Evolutionary conservation across 2,329 filamentous ascomycete genomes (phyloP).

Genomic region (Sporothrix pseudoabietina): DNA sequence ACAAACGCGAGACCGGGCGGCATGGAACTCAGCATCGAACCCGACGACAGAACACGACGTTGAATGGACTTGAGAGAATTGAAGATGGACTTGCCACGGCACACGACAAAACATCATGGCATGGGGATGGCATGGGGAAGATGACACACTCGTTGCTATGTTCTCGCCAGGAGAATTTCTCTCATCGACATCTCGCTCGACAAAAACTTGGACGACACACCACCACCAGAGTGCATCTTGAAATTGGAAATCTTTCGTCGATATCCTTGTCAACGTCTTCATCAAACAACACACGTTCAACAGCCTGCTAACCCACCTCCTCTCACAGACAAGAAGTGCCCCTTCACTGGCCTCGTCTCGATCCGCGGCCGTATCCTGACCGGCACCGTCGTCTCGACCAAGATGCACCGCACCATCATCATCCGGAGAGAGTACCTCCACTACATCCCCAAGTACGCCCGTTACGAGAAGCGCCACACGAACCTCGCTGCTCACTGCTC

Average conservation of each 20-base stretch:
- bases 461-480: slow-evolving; percentile 99
- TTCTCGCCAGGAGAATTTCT: neutral
- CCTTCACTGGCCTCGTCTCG: slow-evolving; percentile 97
- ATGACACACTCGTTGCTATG: neutral
- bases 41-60: neutral
- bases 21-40: neutral
- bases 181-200: neutral
- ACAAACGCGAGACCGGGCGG: neutral
- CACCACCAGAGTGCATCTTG: neutral
- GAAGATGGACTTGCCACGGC: neutral
- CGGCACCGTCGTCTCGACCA: slow-evolving; percentile 98
- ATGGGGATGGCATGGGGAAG: too few relatives aligned
- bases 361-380: slow-evolving; percentile 99
- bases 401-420: slow-evolving; percentile 99
- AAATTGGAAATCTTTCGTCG: neutral
- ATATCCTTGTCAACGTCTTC: neutral
- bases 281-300: neutral
- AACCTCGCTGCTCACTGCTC: slow-evolving; percentile 99
- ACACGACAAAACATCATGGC: too few relatives aligned
- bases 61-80: neutral
- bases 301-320: neutral
- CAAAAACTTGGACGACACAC: neutral
- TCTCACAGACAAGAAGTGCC: slow-evolving; percentile 97
- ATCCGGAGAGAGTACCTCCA: slow-evolving; percentile 99
- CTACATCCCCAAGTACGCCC: slow-evolving; percentile 98